Base-by-base conservation (phyloP, 495 filamentous ascomycete genomes). In the Ascobolus immersus region DNA sequence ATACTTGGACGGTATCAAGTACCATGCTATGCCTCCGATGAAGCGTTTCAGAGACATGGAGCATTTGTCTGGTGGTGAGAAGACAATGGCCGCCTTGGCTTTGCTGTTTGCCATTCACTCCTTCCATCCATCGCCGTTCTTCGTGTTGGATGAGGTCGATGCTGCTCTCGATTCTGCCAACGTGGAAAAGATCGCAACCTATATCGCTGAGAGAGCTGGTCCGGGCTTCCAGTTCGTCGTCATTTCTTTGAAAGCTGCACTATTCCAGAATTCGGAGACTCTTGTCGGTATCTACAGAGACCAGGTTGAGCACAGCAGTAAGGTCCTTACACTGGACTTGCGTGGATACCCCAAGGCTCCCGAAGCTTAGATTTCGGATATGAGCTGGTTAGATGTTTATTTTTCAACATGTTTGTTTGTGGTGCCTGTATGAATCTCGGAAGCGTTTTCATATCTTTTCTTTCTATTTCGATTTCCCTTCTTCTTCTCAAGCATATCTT, bases 21-120 rank as follows among this genome's bases (percentile, higher is more conserved):
- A 94, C 54, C 79, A 93, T 52, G 86, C 89, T 43, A 94, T 92
- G 82, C 86, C 86, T 17, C 86, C 86, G 5, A 67, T 91, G 36
- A 99, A 99, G 58, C 81, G 86, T 34, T 99, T 94, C 69, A 67
- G 86, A 23, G 89, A 94, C 54, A 94, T 99, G 86, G 86, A 94
- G 53, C 84, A 91, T 48, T 65, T 99, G 15, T 90, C 78, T 8
- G 86, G 86, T 41, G 86, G 86, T 34, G 86, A 99, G 58, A 94
- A 94, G 65, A 93, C 89, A 10, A 99, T 99, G 73, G 86, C 86
- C 2, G 86, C 86, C 25, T 63, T 99, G 15, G 86, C 86, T 13
- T 60, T 99, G 34, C 67, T 99, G 5, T 94, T 99, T 45, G 84
- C 86, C 15, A 78, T 99, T 38, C 86, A 94, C 57, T 76, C 68